Base-by-base conservation (phyloP, 148 eudicot species). In the Drosera capensis region DNA sequence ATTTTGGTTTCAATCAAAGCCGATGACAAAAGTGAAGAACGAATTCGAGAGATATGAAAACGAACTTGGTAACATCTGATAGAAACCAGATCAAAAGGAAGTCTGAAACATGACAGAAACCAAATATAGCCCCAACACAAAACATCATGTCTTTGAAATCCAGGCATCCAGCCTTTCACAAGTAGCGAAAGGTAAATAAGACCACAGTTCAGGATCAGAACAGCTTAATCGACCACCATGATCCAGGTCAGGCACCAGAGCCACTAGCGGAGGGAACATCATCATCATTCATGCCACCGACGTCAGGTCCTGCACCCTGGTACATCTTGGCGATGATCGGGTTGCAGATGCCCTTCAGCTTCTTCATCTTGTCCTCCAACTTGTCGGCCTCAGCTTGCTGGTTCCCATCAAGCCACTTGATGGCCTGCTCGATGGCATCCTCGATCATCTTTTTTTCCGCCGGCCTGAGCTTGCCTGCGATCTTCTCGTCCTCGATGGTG, bases 351-450 rank as follows among this genome's bases (percentile, higher is more conserved):
- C 38, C n/a, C 38, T 34, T 15, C 38, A 34, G 38, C 38, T 34
- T 15, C 38, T 34, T 34, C 38, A 34, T 34, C 38, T 34, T 34
- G 38, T 34, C 38, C 38, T 34, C 38, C 11, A 34, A 34, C n/a
- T 34, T 15, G n/a, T 65, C 60, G 14, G 57, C 60, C 40, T 65
- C 70, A 0, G 65, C 65, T 34, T 59, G 49, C 53, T 66, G 71
- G 51, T 66, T 66, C 19, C 61, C n/a, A 8, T 66, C 71, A 50
- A 66, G 25, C 71, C 71, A 66, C 45, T 38, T 52, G 36, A 59
- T 52, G 15, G 61, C 35, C 48, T 56, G 44, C 7, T 66, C 71
- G 1, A 66, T 41, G 2, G 71, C 71, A 36, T 66, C 63, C 53
- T 66, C 65, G 15, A 66, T 59, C 51, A 48, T 59, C 39, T 55